Evolutionary conservation across 2,329 filamentous ascomycete genomes (phyloP).

Genomic region (Metarhizium anisopliae): DNA sequence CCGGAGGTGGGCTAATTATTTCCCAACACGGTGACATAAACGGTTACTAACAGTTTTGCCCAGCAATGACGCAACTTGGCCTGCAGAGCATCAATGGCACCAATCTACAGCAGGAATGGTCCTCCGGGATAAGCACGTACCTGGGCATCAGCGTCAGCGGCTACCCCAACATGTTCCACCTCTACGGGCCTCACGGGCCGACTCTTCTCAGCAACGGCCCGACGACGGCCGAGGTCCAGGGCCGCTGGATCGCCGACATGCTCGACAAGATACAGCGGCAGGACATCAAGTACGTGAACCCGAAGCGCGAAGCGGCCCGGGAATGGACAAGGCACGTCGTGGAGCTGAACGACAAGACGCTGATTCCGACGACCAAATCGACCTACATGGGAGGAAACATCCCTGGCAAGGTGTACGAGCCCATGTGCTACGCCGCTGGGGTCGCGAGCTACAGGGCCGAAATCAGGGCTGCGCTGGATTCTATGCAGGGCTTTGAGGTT

Average conservation of each 20-base stretch:
- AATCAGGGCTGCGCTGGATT: slow-evolving; percentile 24
- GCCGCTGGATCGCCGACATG: slow-evolving; percentile 42
- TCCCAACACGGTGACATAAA: not conserved
- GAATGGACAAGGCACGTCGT: slow-evolving; percentile 41
- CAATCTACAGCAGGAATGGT: slow-evolving; percentile 34
- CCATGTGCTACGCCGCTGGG: slow-evolving; percentile 37
- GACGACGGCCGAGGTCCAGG: slow-evolving; percentile 44
- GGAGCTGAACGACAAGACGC: slow-evolving; percentile 33
- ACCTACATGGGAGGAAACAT: slow-evolving; percentile 50
- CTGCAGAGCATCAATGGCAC: slow-evolving; percentile 29
- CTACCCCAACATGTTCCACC: slow-evolving; percentile 42
- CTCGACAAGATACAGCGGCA: slow-evolving; percentile 37
- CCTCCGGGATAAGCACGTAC: slow-evolving; percentile 30
- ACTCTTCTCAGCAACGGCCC: slow-evolving; percentile 49
- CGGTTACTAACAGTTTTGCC: not conserved
- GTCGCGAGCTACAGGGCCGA: slow-evolving; percentile 25
- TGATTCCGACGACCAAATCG: slow-evolving; percentile 39
- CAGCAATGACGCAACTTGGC: slow-evolving; percentile 35
- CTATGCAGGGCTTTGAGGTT: slow-evolving; percentile 25
- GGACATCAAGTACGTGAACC: slow-evolving; percentile 40
- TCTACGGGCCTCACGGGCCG: slow-evolving; percentile 48
- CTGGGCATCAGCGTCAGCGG: slow-evolving; percentile 33
- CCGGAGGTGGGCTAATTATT: slow-evolving; percentile 20
- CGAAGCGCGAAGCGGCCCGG: slow-evolving; percentile 32
- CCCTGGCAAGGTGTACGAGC: slow-evolving; percentile 44